Conservation (phyloP, 768 basidiomycete genomes). For the Stropharia rugosoannulata region DNA sequence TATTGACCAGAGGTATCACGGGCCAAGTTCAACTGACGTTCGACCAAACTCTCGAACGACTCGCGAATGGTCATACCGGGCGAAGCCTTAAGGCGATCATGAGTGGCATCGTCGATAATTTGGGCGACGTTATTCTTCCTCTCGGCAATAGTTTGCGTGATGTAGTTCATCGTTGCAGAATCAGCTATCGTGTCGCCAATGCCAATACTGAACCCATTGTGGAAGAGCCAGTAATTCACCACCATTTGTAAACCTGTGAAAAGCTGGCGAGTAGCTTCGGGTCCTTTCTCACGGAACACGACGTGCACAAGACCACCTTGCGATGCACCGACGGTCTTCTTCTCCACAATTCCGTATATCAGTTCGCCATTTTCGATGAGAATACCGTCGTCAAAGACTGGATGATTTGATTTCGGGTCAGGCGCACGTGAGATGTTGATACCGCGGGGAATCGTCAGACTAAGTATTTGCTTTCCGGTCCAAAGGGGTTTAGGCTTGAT, state of each 20-base stretch:
- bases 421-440: slow-evolving; percentile 89
- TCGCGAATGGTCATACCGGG: slow-evolving; percentile 99
- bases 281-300: slow-evolving; percentile 96
- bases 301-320: slow-evolving; percentile 95
- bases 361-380: slow-evolving; percentile 97
- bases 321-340: slow-evolving; percentile 97
- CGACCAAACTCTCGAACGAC: slow-evolving; percentile 93
- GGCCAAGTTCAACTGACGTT: slow-evolving; percentile 89
- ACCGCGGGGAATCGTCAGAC: slow-evolving; percentile 89
- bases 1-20: slow-evolving; percentile 95
- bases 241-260: slow-evolving; percentile 95
- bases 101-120: slow-evolving; percentile 80
- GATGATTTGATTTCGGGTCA: slow-evolving; percentile 76
- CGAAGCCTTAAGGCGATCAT: slow-evolving; percentile 83
- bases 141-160: slow-evolving; percentile 78
- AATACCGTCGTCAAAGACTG: slow-evolving; percentile 91
- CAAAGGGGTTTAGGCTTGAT: slow-evolving; percentile 96
- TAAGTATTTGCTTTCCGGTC: slow-evolving; percentile 97
- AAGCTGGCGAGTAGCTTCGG: slow-evolving; percentile 83
- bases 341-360: slow-evolving; percentile 93
- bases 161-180: slow-evolving; percentile 79
- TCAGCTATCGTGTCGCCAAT: slow-evolving; percentile 99
- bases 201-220: slow-evolving; percentile 98
- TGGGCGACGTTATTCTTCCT: slow-evolving; percentile 78
- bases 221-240: slow-evolving; percentile 98